Evolutionary conservation across 768 basidiomycete species (phyloP).

Genomic region (Tephrocybe sp.): DNA sequence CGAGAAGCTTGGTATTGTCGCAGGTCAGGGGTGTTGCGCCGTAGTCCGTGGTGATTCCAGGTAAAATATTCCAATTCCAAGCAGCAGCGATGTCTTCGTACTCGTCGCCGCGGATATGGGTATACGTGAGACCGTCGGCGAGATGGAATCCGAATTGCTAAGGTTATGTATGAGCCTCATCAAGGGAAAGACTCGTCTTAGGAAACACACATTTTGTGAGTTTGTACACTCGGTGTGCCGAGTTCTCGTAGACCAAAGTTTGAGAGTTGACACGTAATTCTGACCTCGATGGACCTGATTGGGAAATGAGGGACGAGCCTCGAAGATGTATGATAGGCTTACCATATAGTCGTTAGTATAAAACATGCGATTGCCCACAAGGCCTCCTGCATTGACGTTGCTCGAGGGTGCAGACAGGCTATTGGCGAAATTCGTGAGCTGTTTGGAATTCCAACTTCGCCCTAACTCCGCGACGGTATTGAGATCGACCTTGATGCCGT

Average conservation of each 20-base stretch:
- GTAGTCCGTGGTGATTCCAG: conserved; percentile 70
- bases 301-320: background rate
- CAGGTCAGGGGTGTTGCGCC: conserved; percentile 54
- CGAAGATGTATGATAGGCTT: conserved; percentile 6
- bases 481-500: conserved; percentile 55
- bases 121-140: conserved; percentile 62
- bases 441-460: conserved; percentile 14
- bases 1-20: conserved; percentile 36
- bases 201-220: conserved; percentile 48
- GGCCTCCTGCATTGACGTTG: conserved; percentile 51
- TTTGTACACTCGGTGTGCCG: conserved; percentile 64
- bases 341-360: conserved; percentile 72
- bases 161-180: background rate
- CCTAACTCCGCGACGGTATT: conserved; percentile 27
- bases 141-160: conserved; percentile 72
- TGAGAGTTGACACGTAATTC: conserved; percentile 58
- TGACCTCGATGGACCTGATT: conserved; percentile 58
- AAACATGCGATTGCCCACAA: conserved; percentile 62
- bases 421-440: conserved; percentile 36
- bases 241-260: conserved; percentile 61
- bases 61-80: conserved; percentile 79
- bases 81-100: conserved; percentile 72
- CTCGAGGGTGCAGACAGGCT: conserved; percentile 34
- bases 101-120: conserved; percentile 61
- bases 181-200: background rate